phyloP scores from a whole-genome alignment of 2,329 filamentous ascomycete species.

The Penicillium sp. region DNA sequence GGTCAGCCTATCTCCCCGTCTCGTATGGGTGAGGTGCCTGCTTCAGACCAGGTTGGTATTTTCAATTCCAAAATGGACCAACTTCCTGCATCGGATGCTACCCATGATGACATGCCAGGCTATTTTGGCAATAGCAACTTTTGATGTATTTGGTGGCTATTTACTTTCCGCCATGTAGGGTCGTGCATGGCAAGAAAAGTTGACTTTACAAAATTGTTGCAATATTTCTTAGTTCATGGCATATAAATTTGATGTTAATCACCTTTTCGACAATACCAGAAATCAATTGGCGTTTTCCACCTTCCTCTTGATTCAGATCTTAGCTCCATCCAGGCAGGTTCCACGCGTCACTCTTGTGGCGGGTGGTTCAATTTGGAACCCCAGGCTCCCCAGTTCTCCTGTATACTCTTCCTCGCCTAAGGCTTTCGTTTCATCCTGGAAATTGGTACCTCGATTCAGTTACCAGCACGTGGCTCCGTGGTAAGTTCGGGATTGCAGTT shows the following conservation, averaged over 20 bases:
- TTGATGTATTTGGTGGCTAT: conserved; percentile 8
- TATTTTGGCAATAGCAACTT: conserved; percentile 13
- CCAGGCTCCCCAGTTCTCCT: conserved; percentile 6
- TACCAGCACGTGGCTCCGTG: conserved; percentile 12
- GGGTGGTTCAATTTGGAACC: conserved; percentile 18
- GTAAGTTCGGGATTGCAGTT: neutral
- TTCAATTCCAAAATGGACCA: conserved; percentile 20
- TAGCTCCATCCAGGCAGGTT: neutral
- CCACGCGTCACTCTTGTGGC: conserved; percentile 12
- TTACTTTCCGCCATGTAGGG: neutral
- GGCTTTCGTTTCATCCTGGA: conserved; percentile 2
- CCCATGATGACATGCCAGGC: conserved; percentile 16
- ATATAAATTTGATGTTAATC: neutral
- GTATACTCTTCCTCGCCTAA: conserved; percentile 3
- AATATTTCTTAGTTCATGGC: neutral
- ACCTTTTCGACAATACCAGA: neutral
- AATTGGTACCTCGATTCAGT: conserved; percentile 11
- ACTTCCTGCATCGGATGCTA: conserved; percentile 15
- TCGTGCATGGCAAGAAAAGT: conserved; percentile 12
- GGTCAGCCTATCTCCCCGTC: conserved; percentile 8
- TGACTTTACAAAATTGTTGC: neutral
- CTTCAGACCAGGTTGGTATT: conserved; percentile 13
- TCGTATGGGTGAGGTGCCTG: conserved; percentile 6
- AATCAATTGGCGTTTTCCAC: neutral
- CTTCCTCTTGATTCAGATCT: neutral